phyloP scores from a whole-genome alignment of 169 alveolate genomes.

The Perkinsus marinus region DNA sequence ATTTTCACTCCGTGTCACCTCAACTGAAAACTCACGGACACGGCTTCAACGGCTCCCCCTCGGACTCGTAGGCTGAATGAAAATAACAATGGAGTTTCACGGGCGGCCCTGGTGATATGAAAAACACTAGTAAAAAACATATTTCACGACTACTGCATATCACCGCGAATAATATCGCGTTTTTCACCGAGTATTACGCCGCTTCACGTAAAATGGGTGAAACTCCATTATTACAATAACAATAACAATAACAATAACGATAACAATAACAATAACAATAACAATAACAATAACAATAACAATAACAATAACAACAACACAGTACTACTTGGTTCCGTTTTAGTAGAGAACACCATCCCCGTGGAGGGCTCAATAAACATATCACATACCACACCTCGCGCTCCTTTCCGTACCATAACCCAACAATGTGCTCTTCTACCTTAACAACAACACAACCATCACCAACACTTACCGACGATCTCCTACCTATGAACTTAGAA shows the following conservation, averaged over 20 bases:
- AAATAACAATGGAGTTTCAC: no score
- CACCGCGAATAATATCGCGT: no score
- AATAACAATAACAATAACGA: no score
- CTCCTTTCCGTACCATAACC: slow-evolving; percentile 54
- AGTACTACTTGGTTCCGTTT: neutral
- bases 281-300: no score
- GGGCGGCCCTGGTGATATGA: no score
- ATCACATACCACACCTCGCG: slow-evolving; percentile 35
- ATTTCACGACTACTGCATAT: no score
- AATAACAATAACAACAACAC: neutral
- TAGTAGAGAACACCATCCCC: slow-evolving; percentile 18
- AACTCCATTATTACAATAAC: no score
- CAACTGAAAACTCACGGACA: neutral
- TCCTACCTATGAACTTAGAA: neutral
- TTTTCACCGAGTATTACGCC: no score
- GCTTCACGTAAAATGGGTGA: no score
- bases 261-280: no score
- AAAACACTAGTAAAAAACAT: no score
- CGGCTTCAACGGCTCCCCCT: neutral
- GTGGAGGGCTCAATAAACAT: slow-evolving; percentile 59
- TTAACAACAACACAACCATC: neutral
- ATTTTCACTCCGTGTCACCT: neutral
- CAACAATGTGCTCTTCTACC: slow-evolving; percentile 39
- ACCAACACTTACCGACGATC: neutral
- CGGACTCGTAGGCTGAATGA: no score